Evolutionary conservation across 257 asterid species (phyloP).

Genomic region (Solanum microdontum): DNA sequence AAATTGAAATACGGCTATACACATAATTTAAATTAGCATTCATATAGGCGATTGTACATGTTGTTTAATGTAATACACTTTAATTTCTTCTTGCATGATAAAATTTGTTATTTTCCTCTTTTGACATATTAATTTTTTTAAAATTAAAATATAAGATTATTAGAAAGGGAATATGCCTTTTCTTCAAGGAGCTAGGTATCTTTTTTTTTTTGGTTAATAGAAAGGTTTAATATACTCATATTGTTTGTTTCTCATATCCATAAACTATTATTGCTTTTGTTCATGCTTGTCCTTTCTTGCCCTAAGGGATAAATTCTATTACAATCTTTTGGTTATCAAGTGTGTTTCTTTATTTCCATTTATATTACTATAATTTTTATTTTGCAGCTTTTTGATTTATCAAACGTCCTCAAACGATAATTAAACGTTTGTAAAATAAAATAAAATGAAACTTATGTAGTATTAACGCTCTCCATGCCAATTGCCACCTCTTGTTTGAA

Average conservation of each 20-base stretch:
- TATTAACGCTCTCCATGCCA: not conserved
- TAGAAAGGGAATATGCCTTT: not conserved
- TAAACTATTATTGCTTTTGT: not conserved
- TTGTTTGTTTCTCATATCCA: not conserved
- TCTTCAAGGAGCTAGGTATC: not conserved
- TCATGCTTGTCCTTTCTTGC: not conserved
- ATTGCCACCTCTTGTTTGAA: not conserved
- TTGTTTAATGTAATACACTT: not conserved
- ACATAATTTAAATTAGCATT: not conserved
- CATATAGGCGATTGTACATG: not conserved
- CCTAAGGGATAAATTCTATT: not conserved
- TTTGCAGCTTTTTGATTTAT: not conserved
- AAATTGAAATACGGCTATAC: too few relatives aligned
- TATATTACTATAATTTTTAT: too few relatives aligned
- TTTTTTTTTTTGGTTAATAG: not conserved
- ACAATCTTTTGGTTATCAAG: not conserved
- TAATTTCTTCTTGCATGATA: not conserved
- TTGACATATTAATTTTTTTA: not conserved
- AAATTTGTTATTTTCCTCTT: not conserved
- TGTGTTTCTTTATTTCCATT: not conserved
- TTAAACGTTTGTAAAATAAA: not conserved
- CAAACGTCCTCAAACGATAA: not conserved
- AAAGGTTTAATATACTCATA: not conserved
- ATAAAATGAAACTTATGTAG: not conserved
- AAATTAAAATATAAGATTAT: not conserved